Percentiles rank a stretch among this genome's conserved stretches.
Evolutionary conservation across 75 land plant species (phyloP).

Genomic region (Adiantum capillusveneris): DNA sequence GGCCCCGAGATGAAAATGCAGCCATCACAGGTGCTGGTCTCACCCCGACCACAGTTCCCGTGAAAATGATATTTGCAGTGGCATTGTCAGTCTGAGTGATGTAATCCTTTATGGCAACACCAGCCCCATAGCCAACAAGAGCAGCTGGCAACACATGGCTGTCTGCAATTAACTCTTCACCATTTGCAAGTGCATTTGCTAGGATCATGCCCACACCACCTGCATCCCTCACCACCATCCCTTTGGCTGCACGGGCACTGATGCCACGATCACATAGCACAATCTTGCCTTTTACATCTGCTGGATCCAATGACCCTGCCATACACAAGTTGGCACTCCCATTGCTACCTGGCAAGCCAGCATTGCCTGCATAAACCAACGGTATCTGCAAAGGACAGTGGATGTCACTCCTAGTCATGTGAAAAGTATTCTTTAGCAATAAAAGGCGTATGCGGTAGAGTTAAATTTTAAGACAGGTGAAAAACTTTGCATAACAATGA

Average conservation of each 20-base stretch:
- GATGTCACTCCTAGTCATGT: no score
- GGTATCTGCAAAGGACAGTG: no score
- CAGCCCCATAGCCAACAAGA: slow-evolving; percentile 37
- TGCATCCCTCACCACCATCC: slow-evolving; percentile 46
- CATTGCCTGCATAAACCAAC: slow-evolving; percentile 7
- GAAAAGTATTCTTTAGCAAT: no score
- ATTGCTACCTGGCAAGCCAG: slow-evolving; percentile 6
- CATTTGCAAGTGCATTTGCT: slow-evolving; percentile 55
- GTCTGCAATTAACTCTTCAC: slow-evolving; percentile 69
- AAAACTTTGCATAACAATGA: no score
- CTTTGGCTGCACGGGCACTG: slow-evolving; percentile 55
- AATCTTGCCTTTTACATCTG: slow-evolving; percentile 59
- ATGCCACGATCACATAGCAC: slow-evolving; percentile 74
- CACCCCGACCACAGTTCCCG: slow-evolving; percentile 57
- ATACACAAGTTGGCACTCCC: slow-evolving; percentile 55
- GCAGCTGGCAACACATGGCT: slow-evolving; percentile 70
- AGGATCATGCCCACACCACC: slow-evolving; percentile 79
- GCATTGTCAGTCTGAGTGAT: slow-evolving; percentile 20
- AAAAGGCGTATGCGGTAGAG: no score
- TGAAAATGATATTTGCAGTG: slow-evolving; percentile 45
- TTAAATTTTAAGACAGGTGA: no score
- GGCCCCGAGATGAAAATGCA: slow-evolving; percentile 79
- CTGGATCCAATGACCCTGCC: slow-evolving; percentile 47
- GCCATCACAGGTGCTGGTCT: slow-evolving; percentile 76
- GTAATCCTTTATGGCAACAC: slow-evolving; percentile 41